Evolutionary conservation across 1,284 basidiomycete species (phyloP).

Genomic region (Malassezia pachydermatis): DNA sequence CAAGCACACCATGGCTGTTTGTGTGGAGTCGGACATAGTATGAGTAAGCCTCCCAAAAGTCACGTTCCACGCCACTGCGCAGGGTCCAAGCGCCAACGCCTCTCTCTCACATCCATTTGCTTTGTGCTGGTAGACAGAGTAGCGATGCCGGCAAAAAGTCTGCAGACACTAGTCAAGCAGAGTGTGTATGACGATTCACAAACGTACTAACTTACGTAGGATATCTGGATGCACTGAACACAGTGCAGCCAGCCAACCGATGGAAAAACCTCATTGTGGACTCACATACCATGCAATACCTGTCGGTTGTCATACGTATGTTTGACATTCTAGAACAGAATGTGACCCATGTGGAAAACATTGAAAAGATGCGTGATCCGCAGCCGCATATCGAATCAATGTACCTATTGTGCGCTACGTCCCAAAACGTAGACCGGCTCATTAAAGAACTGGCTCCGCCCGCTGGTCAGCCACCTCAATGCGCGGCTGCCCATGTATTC

Average conservation of each 20-base stretch:
- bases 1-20: no score
- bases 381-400: conserved; percentile 37
- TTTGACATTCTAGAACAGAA: conserved; percentile 51
- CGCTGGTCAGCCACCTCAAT: conserved; percentile 53
- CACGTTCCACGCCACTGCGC: conserved; percentile 7
- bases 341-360: conserved; percentile 42
- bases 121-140: neutral
- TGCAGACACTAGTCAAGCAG: conserved; percentile 18
- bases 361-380: conserved; percentile 33
- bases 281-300: conserved; percentile 72
- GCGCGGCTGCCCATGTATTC: conserved; percentile 80
- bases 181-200: conserved; percentile 1
- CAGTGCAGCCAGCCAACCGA: conserved; percentile 47
- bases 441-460: conserved; percentile 51
- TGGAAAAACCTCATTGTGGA: conserved; percentile 98
- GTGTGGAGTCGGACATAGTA: no score
- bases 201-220: conserved; percentile 13
- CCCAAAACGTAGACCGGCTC: conserved; percentile 81
- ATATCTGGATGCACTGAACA: conserved; percentile 37
- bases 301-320: conserved; percentile 78
- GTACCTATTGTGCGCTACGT: conserved; percentile 88
- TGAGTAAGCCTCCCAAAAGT: no score
- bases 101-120: neutral
- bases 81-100: conserved; percentile 10
- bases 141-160: conserved; percentile 19